Evolutionary conservation across 2,329 filamentous ascomycete genomes (phyloP).

Genomic region (Ascochyta rabiei): DNA sequence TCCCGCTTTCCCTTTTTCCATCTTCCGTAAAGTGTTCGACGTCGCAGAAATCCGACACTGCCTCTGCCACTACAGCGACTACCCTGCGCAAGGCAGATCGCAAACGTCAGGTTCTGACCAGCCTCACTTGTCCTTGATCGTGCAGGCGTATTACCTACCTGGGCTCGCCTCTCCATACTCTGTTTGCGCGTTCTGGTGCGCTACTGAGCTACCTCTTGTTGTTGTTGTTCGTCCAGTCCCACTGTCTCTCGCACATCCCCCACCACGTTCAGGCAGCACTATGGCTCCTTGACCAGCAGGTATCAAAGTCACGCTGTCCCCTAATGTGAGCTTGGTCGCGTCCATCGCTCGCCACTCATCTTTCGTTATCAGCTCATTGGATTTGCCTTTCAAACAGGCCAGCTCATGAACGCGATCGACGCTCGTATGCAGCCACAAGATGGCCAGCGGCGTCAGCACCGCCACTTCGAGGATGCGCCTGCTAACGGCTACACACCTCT

Average conservation of each 20-base stretch:
- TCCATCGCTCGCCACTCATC: conserved; percentile 16
- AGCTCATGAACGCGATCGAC: conserved; percentile 41
- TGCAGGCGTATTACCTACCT: conserved; percentile 32
- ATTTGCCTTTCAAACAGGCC: conserved; percentile 26
- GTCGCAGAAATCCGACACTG: conserved; percentile 38
- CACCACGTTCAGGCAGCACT: conserved; percentile 37
- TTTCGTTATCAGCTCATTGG: conserved; percentile 17
- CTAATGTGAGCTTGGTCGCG: conserved; percentile 19
- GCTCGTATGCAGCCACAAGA: conserved; percentile 42
- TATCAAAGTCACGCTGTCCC: conserved; percentile 39
- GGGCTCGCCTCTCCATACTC: conserved; percentile 19
- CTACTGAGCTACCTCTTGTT: conserved; percentile 21
- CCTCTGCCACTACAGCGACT: conserved; percentile 40
- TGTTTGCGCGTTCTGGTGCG: conserved; percentile 21
- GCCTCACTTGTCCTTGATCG: conserved; percentile 29
- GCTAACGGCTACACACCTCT: conserved; percentile 33
- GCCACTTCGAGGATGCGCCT: conserved; percentile 41
- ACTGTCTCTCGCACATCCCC: conserved; percentile 21
- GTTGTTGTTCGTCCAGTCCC: conserved; percentile 19
- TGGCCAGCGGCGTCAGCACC: conserved; percentile 43
- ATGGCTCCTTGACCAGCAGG: conserved; percentile 41
- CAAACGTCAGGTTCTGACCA: conserved; percentile 33
- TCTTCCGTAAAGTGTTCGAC: conserved; percentile 34
- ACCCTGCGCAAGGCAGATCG: conserved; percentile 43
- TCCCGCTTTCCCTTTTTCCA: conserved; percentile 25